Evolutionary conservation across 2,329 filamentous ascomycete species (phyloP), one percentile per base, ranked within the genome.

Genomic region (Fusarium pseudograminearum): DNA sequence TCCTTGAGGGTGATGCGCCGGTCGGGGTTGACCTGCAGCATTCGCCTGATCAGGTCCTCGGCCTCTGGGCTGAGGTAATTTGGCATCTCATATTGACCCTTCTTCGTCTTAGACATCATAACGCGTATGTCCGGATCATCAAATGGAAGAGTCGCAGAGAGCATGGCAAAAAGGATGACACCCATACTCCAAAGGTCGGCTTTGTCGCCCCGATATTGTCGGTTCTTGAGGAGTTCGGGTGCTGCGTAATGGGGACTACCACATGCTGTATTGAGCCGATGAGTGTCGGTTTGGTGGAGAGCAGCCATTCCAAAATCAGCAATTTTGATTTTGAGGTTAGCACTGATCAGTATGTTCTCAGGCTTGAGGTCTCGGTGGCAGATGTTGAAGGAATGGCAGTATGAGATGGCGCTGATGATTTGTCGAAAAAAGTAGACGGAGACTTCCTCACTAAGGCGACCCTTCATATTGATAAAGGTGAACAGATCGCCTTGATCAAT

Each of bases 251-350:
- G 96, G 24, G 96, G 96, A 69, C 96, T 98, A 22, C 96, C 96
- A 74, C 96, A 99, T 7, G 95, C 93, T 1, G 96, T 98, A 59
- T 89, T 92, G 30, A 99, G 86, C 76, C 90, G 90, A 70, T 93
- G 90, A 11, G 89, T 91, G 26, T 89, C 86, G 5, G 92, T 92
- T 78, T 98, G 95, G 68, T 91, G 89, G 42, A 98, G 84, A 5
- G 95, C 95, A 45, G 96, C 96, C 94, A 99, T 98, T 42, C 96
- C 95, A 79, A 99, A 99, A 79, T 99, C 96, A 53, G 95, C 95
- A 73, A 99, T 90, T 81, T 98, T 99, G 78, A 98, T 90, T 61
- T 92, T 89, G 55, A 91, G 87, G 47, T 90, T 83, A 5, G 84
- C 83, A 60, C 94, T 94, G 52, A 99, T 85, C 20, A 99, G 85